Conservation (phyloP, 345 rosid genomes). For the Ceriops decandra region DNA sequence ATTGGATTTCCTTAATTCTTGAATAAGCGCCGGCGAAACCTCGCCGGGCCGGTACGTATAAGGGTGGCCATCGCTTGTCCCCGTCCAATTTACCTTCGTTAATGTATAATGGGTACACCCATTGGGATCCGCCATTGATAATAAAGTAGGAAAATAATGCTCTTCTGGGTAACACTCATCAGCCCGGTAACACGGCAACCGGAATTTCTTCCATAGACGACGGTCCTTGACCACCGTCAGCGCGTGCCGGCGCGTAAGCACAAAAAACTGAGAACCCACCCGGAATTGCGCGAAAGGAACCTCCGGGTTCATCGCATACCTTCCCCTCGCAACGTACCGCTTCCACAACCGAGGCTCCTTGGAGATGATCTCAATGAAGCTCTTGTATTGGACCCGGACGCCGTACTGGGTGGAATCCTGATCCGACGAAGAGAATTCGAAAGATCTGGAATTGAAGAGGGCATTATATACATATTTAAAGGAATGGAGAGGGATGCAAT, state of each 20-base stretch:
- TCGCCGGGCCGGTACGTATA: slow-evolving; percentile 58
- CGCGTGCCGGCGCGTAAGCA: slow-evolving; percentile 75
- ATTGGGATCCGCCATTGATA: slow-evolving; percentile 71
- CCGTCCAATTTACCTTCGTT: slow-evolving; percentile 91
- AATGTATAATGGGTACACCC: slow-evolving; percentile 36
- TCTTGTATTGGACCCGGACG: slow-evolving; percentile 50
- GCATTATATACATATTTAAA: slow-evolving; percentile 64
- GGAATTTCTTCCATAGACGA: slow-evolving; percentile 21
- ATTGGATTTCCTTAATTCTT: slow-evolving; percentile 55
- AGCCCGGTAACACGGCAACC: slow-evolving; percentile 64
- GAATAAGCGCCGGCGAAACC: slow-evolving; percentile 53
- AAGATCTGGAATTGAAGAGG: slow-evolving; percentile 42
- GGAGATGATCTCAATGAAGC: slow-evolving; percentile 72
- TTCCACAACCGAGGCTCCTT: slow-evolving; percentile 71
- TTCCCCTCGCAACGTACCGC: slow-evolving; percentile 74
- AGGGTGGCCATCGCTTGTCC: slow-evolving; percentile 79
- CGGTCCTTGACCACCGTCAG: slow-evolving; percentile 17
- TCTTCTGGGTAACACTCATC: slow-evolving; percentile 92
- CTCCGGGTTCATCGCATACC: slow-evolving; percentile 75
- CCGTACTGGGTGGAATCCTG: slow-evolving; percentile 34
- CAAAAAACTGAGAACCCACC: slow-evolving; percentile 92
- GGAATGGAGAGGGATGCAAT: slow-evolving; percentile 79
- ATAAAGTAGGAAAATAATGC: slow-evolving; percentile 89
- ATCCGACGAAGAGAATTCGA: slow-evolving; percentile 40
- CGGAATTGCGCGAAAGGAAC: slow-evolving; percentile 62